Percentiles rank a stretch among this genome's conserved stretches.
phyloP scores from a whole-genome alignment of 306 rosid genomes.

The Cucumis cinereus region DNA sequence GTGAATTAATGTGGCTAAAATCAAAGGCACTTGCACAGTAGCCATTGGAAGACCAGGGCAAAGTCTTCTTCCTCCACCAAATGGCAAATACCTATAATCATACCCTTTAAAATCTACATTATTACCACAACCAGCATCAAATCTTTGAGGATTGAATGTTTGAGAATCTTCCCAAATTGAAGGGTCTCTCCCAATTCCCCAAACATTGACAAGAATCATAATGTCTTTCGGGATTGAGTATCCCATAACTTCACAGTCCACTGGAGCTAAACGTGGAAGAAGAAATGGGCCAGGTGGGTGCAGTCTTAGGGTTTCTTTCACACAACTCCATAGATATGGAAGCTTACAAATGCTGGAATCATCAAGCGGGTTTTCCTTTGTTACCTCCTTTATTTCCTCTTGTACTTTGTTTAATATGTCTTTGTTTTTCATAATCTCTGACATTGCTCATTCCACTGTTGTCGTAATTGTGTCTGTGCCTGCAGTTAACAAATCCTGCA shows the following conservation, averaged over 20 bases:
- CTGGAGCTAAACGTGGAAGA: neutral
- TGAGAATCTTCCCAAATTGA: neutral
- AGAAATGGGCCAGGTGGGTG: slow-evolving; percentile 1
- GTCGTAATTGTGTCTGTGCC: neutral
- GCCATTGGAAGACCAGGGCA: neutral
- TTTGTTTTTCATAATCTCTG: neutral
- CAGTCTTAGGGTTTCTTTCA: neutral
- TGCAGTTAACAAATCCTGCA: neutral
- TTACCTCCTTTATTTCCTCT: neutral
- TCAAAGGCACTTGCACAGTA: neutral
- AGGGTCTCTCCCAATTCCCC: neutral
- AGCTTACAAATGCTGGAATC: neutral
- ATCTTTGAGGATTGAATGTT: neutral
- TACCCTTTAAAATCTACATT: neutral
- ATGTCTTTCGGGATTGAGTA: neutral
- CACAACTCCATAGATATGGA: neutral
- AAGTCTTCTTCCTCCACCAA: neutral
- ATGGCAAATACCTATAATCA: neutral
- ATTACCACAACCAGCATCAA: neutral
- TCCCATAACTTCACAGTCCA: neutral
- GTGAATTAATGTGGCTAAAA: neutral
- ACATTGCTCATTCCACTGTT: neutral
- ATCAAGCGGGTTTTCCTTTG: neutral
- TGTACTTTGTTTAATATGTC: neutral
- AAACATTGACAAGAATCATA: neutral